phyloP scores from a whole-genome alignment of 495 filamentous ascomycete species.

The Tirmania nivea region DNA sequence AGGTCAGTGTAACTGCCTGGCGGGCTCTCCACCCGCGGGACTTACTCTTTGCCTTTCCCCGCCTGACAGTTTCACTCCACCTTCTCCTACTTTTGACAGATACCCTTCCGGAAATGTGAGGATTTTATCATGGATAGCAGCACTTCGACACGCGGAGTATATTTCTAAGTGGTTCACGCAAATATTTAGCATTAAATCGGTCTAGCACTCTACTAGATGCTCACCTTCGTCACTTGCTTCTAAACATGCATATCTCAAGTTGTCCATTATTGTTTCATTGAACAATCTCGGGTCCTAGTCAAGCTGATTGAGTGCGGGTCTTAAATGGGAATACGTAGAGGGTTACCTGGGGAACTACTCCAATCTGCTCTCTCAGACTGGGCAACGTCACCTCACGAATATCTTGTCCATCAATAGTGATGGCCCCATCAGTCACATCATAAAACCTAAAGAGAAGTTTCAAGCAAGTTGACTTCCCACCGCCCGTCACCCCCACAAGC shows the following conservation, averaged over 20 bases:
- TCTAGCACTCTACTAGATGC: neutral
- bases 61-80: constrained; percentile 40
- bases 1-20: constrained; percentile 1
- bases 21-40: neutral
- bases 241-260: constrained; percentile 44
- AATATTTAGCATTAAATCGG: neutral
- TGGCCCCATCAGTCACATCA: constrained; percentile 39
- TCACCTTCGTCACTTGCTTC: constrained; percentile 31
- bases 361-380: constrained; percentile 44
- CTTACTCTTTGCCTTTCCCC: constrained; percentile 49
- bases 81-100: constrained; percentile 24
- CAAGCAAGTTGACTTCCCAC: constrained; percentile 56
- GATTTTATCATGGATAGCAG: constrained; percentile 48
- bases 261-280: constrained; percentile 53
- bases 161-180: constrained; percentile 26
- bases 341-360: constrained; percentile 41
- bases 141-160: constrained; percentile 46
- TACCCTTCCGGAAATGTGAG: constrained; percentile 39
- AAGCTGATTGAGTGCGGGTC: neutral
- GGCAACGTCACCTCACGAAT: constrained; percentile 42
- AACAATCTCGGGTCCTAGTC: constrained; percentile 40
- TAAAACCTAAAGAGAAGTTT: constrained; percentile 53
- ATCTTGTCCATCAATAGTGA: constrained; percentile 55
- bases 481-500: constrained; percentile 55
- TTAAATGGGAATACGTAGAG: neutral